These are phyloP conservation scores for Panicum hallii DNA, from an alignment of 202 grass and related monocot species.

Conservation along the genomic window DNA sequence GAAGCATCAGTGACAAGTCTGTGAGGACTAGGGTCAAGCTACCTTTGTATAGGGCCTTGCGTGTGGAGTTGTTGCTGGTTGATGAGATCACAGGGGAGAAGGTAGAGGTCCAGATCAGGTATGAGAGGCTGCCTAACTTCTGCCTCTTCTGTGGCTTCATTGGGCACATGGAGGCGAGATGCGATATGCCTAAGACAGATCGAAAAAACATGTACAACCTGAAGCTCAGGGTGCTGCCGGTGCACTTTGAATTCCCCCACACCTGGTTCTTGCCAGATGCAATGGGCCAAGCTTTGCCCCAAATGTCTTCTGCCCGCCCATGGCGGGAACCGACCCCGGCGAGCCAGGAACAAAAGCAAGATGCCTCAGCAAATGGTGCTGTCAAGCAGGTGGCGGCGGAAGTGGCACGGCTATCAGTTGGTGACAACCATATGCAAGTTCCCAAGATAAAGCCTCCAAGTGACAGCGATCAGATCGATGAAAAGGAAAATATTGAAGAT, in stretches of 20 bases:
- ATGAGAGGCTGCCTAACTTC: background rate
- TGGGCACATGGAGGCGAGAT: background rate
- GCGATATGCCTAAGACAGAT: background rate
- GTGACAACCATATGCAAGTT: no score
- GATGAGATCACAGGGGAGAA: background rate
- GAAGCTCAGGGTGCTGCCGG: background rate
- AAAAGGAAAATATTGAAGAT: no score
- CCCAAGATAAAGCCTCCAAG: no score
- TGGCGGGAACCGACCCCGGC: no score
- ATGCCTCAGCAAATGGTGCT: no score
- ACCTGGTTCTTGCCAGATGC: background rate
- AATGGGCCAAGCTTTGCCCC: background rate
- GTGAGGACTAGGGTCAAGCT: background rate
- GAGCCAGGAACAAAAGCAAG: no score
- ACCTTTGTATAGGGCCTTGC: background rate
- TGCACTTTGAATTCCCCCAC: background rate
- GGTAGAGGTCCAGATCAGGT: fast-evolving
- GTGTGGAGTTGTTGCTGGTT: fast-evolving
- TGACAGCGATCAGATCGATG: no score
- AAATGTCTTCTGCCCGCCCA: fast-evolving
- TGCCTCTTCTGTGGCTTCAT: background rate
- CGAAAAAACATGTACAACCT: background rate
- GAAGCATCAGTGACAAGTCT: background rate
- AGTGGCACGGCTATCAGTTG: no score
- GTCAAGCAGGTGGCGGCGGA: no score